Percentiles rank a stretch among this genome's conserved stretches.
phyloP scores from a whole-genome alignment of 257 asterid genomes.

The Anisodus acutangulus region DNA sequence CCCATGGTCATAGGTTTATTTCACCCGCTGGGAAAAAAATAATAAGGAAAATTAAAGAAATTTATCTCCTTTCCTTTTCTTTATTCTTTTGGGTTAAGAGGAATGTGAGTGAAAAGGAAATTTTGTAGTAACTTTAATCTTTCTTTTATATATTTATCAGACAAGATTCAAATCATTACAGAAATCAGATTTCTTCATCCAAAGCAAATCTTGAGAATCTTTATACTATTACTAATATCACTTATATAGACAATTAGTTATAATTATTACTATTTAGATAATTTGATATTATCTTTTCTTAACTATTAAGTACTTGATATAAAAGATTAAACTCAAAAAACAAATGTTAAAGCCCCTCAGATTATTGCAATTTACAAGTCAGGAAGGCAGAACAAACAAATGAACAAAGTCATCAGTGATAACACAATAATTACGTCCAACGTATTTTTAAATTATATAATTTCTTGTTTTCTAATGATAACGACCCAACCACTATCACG shows the following conservation, averaged over 20 bases:
- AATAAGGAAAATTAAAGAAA: too few species aligned
- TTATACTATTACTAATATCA: too few species aligned
- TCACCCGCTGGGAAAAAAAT: too few species aligned
- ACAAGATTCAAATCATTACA: neutral
- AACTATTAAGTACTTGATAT: too few species aligned
- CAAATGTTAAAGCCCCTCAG: neutral
- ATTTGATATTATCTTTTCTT: neutral
- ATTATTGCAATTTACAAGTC: neutral
- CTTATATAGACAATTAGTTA: neutral
- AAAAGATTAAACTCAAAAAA: too few species aligned
- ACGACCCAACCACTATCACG: conserved; percentile 45
- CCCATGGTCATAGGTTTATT: too few species aligned
- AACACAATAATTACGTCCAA: conserved; percentile 37
- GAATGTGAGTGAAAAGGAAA: neutral
- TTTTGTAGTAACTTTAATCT: neutral
- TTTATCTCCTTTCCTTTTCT: neutral
- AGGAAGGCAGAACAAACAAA: too few species aligned
- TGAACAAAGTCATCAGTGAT: neutral
- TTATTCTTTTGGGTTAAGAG: neutral
- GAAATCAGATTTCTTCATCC: neutral
- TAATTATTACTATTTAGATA: neutral
- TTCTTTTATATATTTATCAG: neutral
- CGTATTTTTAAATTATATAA: neutral
- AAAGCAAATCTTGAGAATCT: too few species aligned
- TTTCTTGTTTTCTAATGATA: conserved; percentile 32